These are phyloP conservation scores for Bipolaris gigantea DNA, from an alignment of 2,329 filamentous ascomycete genomes.

Conservation along the genomic window DNA sequence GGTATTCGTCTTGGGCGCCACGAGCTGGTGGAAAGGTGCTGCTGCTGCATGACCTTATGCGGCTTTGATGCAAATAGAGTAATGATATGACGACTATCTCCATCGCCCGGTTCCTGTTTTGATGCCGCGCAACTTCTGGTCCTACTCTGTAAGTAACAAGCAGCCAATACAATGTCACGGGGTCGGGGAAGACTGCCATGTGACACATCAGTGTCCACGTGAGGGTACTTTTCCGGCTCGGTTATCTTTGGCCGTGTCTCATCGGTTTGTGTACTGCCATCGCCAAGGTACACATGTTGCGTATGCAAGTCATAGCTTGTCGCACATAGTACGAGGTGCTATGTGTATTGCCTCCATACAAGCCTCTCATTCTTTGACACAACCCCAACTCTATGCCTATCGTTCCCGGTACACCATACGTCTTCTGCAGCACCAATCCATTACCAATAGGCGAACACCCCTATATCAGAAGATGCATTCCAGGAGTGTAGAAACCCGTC, in stretches of 20 bases:
- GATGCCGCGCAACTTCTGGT: constrained; percentile 1
- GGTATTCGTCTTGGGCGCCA: constrained; percentile 71
- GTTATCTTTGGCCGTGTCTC: neutral
- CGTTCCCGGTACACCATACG: neutral
- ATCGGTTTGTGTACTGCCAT: neutral
- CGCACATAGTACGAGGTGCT: neutral
- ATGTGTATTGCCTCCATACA: neutral
- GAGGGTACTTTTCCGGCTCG: neutral
- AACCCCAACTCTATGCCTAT: neutral
- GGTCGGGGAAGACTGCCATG: neutral
- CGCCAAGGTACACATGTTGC: neutral
- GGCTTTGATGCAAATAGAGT: neutral
- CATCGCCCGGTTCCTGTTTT: neutral
- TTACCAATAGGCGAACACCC: neutral
- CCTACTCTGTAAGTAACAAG: neutral
- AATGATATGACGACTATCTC: constrained; percentile 2
- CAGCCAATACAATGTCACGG: neutral
- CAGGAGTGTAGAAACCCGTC: constrained; percentile 2
- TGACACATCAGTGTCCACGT: constrained; percentile 1
- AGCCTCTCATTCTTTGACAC: neutral
- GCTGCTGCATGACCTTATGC: constrained; percentile 26
- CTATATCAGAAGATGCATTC: neutral
- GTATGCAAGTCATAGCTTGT: constrained; percentile 8
- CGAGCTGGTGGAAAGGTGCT: constrained; percentile 53
- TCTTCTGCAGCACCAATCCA: neutral